These are phyloP conservation scores for Diospyros kaki DNA, from an alignment of 148 eudicot species.

Conservation along the genomic window DNA sequence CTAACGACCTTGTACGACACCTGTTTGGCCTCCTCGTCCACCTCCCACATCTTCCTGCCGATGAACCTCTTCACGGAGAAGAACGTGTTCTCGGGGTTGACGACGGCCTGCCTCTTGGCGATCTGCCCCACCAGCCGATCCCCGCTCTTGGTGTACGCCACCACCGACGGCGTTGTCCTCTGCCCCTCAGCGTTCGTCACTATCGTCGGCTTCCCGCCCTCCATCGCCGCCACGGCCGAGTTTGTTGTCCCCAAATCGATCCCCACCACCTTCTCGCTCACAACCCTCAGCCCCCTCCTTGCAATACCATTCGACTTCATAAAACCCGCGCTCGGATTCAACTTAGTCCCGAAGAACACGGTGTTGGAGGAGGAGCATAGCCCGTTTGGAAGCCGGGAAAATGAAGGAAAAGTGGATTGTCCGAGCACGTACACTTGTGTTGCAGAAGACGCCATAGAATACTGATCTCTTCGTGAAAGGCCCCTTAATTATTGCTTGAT, in stretches of 20 bases:
- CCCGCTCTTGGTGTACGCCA: constrained; percentile 42
- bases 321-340: background rate
- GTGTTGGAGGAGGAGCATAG: background rate
- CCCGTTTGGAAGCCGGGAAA: constrained; percentile 3
- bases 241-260: constrained; percentile 37
- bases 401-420: constrained; percentile 1
- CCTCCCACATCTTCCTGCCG: constrained; percentile 33
- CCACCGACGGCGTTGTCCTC: constrained; percentile 50
- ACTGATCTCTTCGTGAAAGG: no score
- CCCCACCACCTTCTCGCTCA: constrained; percentile 34
- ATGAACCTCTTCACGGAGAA: constrained; percentile 42
- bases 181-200: constrained; percentile 43
- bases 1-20: constrained; percentile 61
- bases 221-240: constrained; percentile 43
- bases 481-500: no score
- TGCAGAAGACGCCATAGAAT: background rate
- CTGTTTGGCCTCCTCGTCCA: constrained; percentile 65
- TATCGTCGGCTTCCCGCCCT: constrained; percentile 36
- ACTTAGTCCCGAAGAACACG: background rate
- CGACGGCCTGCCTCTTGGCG: constrained; percentile 41
- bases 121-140: constrained; percentile 49
- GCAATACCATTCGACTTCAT: background rate
- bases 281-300: constrained; percentile 17
- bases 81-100: constrained; percentile 38
- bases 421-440: background rate